These are phyloP conservation scores for Neurospora sp. DNA, from an alignment of 2,329 filamentous ascomycete species.

Conservation along the genomic window DNA sequence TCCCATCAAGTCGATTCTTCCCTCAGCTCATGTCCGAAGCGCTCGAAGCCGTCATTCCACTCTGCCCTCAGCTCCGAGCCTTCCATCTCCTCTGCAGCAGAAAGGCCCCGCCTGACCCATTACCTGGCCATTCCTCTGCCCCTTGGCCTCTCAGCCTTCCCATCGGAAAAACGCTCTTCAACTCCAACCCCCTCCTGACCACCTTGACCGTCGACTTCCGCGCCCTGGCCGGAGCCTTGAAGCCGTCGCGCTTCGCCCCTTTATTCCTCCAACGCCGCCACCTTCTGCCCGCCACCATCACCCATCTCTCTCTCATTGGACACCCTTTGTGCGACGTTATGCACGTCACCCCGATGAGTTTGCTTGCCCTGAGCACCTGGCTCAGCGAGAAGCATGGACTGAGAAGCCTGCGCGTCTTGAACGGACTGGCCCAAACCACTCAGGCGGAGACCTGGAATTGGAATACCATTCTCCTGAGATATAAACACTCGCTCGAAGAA, in stretches of 20 bases:
- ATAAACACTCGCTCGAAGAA: not conserved
- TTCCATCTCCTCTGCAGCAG: not conserved
- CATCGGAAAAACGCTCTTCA: not conserved
- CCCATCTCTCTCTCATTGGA: not conserved
- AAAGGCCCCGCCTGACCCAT: not conserved
- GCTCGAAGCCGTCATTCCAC: not conserved
- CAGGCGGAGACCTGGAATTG: not conserved
- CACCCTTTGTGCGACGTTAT: accelerated
- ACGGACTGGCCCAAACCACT: not conserved
- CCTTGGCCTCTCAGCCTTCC: not conserved
- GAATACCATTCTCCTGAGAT: not conserved
- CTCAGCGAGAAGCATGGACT: not conserved
- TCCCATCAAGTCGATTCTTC: not conserved
- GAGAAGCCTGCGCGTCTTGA: not conserved
- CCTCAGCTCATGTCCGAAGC: not conserved
- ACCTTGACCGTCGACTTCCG: not conserved
- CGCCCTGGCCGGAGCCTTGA: not conserved
- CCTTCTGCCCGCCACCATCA: too few relatives aligned
- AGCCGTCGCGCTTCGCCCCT: too few relatives aligned
- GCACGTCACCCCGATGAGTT: accelerated
- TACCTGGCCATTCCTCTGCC: too few relatives aligned
- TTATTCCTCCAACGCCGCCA: too few relatives aligned
- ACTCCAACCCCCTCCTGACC: not conserved
- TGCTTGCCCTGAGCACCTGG: not conserved
- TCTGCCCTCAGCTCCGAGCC: not conserved